These are phyloP conservation scores for Mycena maculata DNA, from an alignment of 768 basidiomycete species.

Conservation along the genomic window DNA sequence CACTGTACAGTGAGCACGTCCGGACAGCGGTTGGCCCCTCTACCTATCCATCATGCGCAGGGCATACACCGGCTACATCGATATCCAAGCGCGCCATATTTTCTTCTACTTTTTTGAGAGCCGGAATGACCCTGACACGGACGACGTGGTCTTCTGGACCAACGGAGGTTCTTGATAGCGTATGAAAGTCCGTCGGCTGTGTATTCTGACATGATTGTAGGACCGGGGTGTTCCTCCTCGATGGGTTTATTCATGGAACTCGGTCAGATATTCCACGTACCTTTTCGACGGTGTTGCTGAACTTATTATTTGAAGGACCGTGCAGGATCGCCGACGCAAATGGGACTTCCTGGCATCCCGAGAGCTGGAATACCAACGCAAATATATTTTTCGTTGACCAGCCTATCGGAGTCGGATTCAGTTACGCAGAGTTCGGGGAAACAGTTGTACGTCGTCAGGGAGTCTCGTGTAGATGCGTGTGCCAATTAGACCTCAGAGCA, in stretches of 20 bases:
- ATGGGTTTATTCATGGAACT: slow-evolving; percentile 80
- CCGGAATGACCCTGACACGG: slow-evolving; percentile 65
- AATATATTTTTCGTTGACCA: slow-evolving; percentile 74
- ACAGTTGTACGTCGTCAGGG: too few relatives aligned
- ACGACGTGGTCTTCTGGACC: slow-evolving; percentile 71
- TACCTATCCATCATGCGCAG: slow-evolving; percentile 39
- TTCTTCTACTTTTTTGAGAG: slow-evolving; percentile 87
- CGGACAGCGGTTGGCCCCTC: too few relatives aligned
- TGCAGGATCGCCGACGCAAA: slow-evolving; percentile 69
- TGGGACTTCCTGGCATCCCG: slow-evolving; percentile 62
- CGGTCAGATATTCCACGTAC: slow-evolving; percentile 49
- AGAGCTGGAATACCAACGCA: slow-evolving; percentile 78
- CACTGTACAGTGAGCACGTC: slow-evolving; percentile 49
- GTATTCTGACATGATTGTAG: slow-evolving; percentile 28
- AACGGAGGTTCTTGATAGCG: slow-evolving; percentile 52
- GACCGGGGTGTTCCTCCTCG: slow-evolving; percentile 57
- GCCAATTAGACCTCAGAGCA: background rate
- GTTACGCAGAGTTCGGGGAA: slow-evolving; percentile 73
- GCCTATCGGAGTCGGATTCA: slow-evolving; percentile 70
- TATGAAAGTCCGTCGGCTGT: too few relatives aligned
- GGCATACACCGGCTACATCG: slow-evolving; percentile 75
- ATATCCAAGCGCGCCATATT: slow-evolving; percentile 69
- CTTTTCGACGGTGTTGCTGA: background rate
- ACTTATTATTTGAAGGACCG: slow-evolving; percentile 58
- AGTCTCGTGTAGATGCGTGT: background rate